Base-by-base conservation (phyloP, 2,329 filamentous ascomycete genomes). In the Cadophora sp. region DNA sequence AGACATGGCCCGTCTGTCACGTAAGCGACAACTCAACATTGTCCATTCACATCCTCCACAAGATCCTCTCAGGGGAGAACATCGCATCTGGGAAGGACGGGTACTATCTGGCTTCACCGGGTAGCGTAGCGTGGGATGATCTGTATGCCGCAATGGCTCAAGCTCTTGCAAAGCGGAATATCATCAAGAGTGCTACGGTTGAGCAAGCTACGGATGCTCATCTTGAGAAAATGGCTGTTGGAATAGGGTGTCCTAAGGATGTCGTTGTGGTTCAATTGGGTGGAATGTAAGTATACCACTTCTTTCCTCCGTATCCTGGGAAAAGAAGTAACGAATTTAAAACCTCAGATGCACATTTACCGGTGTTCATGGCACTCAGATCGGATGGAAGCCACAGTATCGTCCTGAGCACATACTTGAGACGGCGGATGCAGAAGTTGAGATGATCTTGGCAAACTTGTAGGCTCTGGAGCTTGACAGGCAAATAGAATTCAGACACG, bases 1-100 rank as follows among this genome's bases (percentile, higher is more conserved):
- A 59, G 55, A 40, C 55, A 9, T 59, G 55, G 55, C 55, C 55
- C 7, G 55, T 59, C 1, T 59, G 55, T 40, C 55, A 59, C 31
- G 19, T 59, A 4, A 59, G 55, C 9, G 55, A 59, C 12, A 59
- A 59, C n/a, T 37, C 31, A 4, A 59, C 31, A 4, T 16, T 59
- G 31, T 40, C 22, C 55, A 59, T 59, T 8, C 55, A n/a, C 16
- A 59, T 59, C 19, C 55, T 59, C 1, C 55, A 40, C 7, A 4
- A 3, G 40, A 59, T 59, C 3, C 31, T 59, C 6, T 19, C n/a
- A 0, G 55, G 31, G 5, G 31, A 37, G 7, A 7, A 37, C 12
- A 60, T 60, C 24, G 58, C 37, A 7, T 60, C 22, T 22, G 58
- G 58, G 1, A 60, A 60, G 22, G 16, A 11, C 16, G 58, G 58